Evolutionary conservation across 2,329 filamentous ascomycete genomes (phyloP).

Genomic region (Golovinomyces cichoracearum): DNA sequence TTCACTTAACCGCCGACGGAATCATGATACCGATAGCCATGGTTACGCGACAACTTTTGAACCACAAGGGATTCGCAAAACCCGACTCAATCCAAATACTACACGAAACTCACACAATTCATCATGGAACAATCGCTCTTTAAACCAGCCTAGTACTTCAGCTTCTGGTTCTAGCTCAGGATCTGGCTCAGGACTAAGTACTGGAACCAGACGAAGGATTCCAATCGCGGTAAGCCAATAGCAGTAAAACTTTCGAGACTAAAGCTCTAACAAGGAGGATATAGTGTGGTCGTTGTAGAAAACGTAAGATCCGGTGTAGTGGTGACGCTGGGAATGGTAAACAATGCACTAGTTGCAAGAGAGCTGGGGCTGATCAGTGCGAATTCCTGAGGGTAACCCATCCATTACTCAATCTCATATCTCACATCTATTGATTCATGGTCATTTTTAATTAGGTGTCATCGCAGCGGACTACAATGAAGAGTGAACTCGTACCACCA

Average conservation of each 20-base stretch:
- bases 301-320: conserved; percentile 85
- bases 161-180: neutral
- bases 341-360: conserved; percentile 56
- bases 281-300: conserved; percentile 74
- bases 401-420: neutral
- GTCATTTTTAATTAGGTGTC: conserved; percentile 9
- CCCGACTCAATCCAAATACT: neutral
- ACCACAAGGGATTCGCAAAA: neutral
- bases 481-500: conserved; percentile 5
- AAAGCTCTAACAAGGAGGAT: neutral
- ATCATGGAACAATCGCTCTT: neutral
- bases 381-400: conserved; percentile 50
- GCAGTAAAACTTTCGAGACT: neutral
- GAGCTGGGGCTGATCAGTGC: conserved; percentile 43
- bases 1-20: neutral
- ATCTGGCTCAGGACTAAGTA: neutral
- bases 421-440: conserved; percentile 4
- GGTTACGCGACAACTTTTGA: neutral
- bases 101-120: neutral
- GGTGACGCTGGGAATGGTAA: conserved; percentile 45
- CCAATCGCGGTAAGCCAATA: conserved; percentile 22
- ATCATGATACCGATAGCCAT: neutral
- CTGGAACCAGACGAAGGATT: conserved; percentile 19
- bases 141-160: neutral
- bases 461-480: conserved; percentile 11